Evolutionary conservation across 75 land plant species (phyloP).

Genomic region (Cunninghamia lanceolata): DNA sequence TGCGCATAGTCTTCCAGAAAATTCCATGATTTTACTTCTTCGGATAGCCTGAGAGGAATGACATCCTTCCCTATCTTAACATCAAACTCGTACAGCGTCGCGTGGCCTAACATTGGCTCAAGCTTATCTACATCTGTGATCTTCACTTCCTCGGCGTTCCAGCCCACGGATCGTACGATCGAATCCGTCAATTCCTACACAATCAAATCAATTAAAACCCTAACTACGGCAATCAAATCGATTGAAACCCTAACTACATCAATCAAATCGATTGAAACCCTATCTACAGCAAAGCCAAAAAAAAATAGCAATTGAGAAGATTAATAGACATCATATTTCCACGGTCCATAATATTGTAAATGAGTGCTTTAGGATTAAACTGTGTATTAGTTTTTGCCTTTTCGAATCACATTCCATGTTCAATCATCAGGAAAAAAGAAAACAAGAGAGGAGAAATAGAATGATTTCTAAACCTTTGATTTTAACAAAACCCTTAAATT

Average conservation of each 20-base stretch:
- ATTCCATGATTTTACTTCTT: conserved; percentile 82
- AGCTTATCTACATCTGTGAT: conserved; percentile 55
- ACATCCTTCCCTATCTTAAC: conserved; percentile 66
- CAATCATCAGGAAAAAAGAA: not conserved
- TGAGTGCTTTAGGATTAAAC: too few relatives aligned
- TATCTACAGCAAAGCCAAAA: not conserved
- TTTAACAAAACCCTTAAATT: not conserved
- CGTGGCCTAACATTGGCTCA: conserved; percentile 77
- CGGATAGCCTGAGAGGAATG: conserved; percentile 74
- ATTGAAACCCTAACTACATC: not conserved
- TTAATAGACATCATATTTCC: too few relatives aligned
- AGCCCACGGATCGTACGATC: conserved; percentile 62
- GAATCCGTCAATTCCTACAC: conserved; percentile 76
- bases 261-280: not conserved
- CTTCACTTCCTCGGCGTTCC: conserved; percentile 58
- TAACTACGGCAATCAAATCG: not conserved
- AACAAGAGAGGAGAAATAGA: not conserved
- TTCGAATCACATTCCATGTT: not conserved
- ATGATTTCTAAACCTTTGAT: too few relatives aligned
- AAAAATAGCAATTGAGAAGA: not conserved
- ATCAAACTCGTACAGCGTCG: conserved; percentile 89
- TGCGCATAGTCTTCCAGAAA: conserved; percentile 47
- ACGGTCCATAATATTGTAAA: too few relatives aligned
- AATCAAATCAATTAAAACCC: not conserved
- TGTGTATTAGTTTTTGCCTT: too few relatives aligned